phyloP scores from a whole-genome alignment of 1,284 basidiomycete species.

The Ceratorhiza oryzae-sativae region DNA sequence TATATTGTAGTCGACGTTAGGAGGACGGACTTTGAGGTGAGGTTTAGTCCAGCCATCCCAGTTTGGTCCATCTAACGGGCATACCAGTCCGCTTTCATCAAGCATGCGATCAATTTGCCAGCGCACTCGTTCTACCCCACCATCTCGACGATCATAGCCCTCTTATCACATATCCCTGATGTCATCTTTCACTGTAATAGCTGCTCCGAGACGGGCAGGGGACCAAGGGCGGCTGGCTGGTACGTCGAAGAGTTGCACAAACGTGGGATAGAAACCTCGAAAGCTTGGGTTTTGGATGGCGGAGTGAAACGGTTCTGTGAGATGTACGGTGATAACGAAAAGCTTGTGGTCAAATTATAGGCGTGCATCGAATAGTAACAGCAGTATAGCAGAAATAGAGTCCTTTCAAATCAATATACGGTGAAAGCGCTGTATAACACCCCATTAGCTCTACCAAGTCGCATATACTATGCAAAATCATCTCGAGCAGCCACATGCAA shows the following conservation, averaged over 20 bases:
- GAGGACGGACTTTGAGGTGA: constrained; percentile 44
- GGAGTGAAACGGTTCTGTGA: constrained; percentile 46
- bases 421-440: no score
- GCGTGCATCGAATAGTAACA: neutral
- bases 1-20: constrained; percentile 44
- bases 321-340: constrained; percentile 36
- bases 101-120: constrained; percentile 51
- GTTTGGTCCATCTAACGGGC: no score
- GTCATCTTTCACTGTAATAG: constrained; percentile 50
- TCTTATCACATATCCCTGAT: constrained; percentile 47
- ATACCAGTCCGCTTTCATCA: constrained; percentile 46
- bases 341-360: constrained; percentile 37
- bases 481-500: neutral
- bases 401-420: no score
- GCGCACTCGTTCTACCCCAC: constrained; percentile 51
- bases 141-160: constrained; percentile 46
- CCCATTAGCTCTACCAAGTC: neutral
- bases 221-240: constrained; percentile 48
- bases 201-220: constrained; percentile 46
- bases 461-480: neutral
- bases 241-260: constrained; percentile 46
- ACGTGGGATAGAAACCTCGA: constrained; percentile 38
- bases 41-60: no score
- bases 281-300: constrained; percentile 47
- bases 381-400: neutral